Evolutionary conservation across 2,329 filamentous ascomycete species (phyloP).

Genomic region (Aspergillus pseudonomiae): DNA sequence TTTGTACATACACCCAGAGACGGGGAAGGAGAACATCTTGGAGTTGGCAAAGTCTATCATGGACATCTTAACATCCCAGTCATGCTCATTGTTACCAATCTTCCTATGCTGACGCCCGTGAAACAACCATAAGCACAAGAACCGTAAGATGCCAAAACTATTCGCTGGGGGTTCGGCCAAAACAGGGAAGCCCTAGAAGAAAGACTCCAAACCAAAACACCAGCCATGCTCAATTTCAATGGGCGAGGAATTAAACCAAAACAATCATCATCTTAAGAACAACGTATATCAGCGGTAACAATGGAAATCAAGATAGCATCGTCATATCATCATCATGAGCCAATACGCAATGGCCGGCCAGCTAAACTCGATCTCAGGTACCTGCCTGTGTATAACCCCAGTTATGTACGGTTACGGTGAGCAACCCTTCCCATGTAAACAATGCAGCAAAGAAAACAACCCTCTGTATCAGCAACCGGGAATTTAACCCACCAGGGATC

Average conservation of each 20-base stretch:
- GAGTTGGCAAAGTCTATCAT: neutral
- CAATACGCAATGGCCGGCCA: neutral
- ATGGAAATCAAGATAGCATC: slow-evolving; percentile 5
- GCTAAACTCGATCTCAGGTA: slow-evolving; percentile 6
- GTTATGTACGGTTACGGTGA: slow-evolving; percentile 9
- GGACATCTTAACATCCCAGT: neutral
- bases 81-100: neutral
- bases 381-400: neutral
- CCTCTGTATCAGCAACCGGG: neutral
- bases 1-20: too few species aligned
- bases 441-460: slow-evolving; percentile 7
- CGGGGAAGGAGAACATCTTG: neutral
- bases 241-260: neutral
- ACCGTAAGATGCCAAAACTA: neutral
- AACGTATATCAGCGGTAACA: neutral
- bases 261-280: neutral
- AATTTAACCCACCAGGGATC: slow-evolving; percentile 1
- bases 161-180: neutral
- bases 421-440: slow-evolving; percentile 6
- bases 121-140: neutral
- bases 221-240: slow-evolving; percentile 3
- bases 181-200: neutral
- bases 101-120: neutral
- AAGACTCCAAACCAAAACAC: neutral
- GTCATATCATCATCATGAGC: slow-evolving; percentile 10